These are phyloP conservation scores for Porcisia hertigi DNA, from an alignment of 208 protist genomes.

Conservation along the genomic window DNA sequence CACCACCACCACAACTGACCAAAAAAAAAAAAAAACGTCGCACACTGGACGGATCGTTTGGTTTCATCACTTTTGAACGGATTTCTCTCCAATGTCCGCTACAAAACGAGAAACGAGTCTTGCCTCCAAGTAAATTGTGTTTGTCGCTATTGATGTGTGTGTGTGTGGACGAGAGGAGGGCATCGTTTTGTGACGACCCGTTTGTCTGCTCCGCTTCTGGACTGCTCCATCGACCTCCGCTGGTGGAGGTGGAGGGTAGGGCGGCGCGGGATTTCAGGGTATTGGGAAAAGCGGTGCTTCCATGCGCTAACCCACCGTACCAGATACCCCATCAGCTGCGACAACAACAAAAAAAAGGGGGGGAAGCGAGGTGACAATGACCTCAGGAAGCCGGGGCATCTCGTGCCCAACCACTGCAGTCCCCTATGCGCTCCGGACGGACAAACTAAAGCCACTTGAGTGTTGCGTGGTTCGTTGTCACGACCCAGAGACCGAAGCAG, in stretches of 20 bases:
- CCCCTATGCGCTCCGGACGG: slow-evolving; percentile 9
- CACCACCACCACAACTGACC: no score
- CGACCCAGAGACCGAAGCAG: not conserved
- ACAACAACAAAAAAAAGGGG: not conserved
- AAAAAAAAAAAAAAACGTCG: no score
- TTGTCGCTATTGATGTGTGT: not conserved
- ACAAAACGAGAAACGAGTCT: not conserved
- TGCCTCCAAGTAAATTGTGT: not conserved
- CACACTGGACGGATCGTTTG: no score
- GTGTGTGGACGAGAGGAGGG: no score
- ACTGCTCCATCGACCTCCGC: not conserved
- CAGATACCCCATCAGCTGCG: no score
- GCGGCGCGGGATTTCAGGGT: not conserved
- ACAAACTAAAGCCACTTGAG: slow-evolving; percentile 46
- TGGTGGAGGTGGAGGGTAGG: not conserved
- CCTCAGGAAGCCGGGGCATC: not conserved
- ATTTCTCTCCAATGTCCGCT: no score
- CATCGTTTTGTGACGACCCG: not conserved
- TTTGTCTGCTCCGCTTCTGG: not conserved
- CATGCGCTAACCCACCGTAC: no score
- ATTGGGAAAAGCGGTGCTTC: no score
- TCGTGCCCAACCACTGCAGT: not conserved
- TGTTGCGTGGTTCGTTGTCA: not conserved
- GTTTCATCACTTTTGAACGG: no score
- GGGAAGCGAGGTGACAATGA: not conserved